phyloP scores from a whole-genome alignment of 768 basidiomycete species.

The Tephrocybe sp. region DNA sequence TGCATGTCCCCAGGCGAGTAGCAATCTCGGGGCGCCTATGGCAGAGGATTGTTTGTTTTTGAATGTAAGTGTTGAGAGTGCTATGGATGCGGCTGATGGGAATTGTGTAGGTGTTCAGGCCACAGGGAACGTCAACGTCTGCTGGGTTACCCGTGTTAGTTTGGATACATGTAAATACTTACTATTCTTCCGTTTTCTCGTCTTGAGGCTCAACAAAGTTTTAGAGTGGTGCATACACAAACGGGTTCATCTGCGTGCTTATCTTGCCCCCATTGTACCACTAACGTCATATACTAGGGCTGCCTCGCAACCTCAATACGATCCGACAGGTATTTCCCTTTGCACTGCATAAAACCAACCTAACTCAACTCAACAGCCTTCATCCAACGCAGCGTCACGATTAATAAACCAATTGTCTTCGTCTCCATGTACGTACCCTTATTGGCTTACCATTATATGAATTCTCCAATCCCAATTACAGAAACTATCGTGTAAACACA shows the following conservation, averaged over 20 bases:
- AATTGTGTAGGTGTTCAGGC: slow-evolving; percentile 35
- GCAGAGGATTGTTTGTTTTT: slow-evolving; percentile 57
- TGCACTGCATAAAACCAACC: too few relatives aligned
- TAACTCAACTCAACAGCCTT: slow-evolving; percentile 38
- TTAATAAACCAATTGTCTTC: slow-evolving; percentile 54
- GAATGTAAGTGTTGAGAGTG: slow-evolving; percentile 37
- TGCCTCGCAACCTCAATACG: slow-evolving; percentile 37
- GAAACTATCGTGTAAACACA: slow-evolving; percentile 58
- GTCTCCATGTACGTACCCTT: slow-evolving; percentile 43
- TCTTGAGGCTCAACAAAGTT: neutral
- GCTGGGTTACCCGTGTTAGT: slow-evolving; percentile 37
- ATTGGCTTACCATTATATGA: too few relatives aligned
- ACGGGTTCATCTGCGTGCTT: slow-evolving; percentile 34
- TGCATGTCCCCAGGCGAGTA: slow-evolving; percentile 52
- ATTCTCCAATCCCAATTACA: slow-evolving; percentile 20
- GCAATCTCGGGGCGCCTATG: slow-evolving; percentile 39
- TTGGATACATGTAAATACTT: slow-evolving; percentile 38
- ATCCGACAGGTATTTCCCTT: slow-evolving; percentile 44
- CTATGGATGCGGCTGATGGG: neutral
- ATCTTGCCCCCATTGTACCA: too few relatives aligned
- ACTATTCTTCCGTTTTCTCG: slow-evolving; percentile 4
- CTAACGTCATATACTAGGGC: too few relatives aligned
- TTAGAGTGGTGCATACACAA: slow-evolving; percentile 51
- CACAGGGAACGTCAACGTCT: slow-evolving; percentile 23
- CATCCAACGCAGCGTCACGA: slow-evolving; percentile 45